Base-by-base conservation (phyloP, 306 rosid genomes). In the Acacia crassicarpa region DNA sequence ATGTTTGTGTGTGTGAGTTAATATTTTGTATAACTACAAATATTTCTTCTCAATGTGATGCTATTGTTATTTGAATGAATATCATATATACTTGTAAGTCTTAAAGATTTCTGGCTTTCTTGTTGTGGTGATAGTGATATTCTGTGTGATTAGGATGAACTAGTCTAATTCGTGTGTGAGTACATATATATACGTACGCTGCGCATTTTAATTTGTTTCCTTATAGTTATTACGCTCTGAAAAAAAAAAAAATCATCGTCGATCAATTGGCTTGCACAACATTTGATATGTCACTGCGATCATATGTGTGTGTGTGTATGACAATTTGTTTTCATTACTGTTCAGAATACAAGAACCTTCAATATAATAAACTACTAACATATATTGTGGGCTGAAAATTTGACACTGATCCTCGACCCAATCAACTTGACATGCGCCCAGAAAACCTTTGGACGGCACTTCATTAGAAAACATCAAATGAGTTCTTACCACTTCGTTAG, bases 171-270 rank as follows among this genome's bases (percentile, higher is more conserved):
- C 53, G 33, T 12, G 5, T 59, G 66, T 6, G 62, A 5, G 59
- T 17, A 16, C 2, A 2, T 51, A 2, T 8, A 4, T 22, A 1
- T 2, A 2, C n/a, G n/a, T 2, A 32, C 81, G 79, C 83, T 78
- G 83, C 74, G 85, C 33, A 74, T 81, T 84, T 81, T 32, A 32
- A 32, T 32, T 54, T 69, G 16, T 81, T 81, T 78, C 87, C 87
- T 35, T 23, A 81, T 69, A n/a, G n/a, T 84, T 84, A 76, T 73
- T 75, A 65, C 70, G 65, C 74, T 87, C 84, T 61, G 13, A 59
- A 23, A 61, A 25, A 61, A 25, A 59, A 23, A 61, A 25, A 61
- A 25, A 9, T 25, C 25, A 75, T 78, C 76, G 65, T 71, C 77
- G 54, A 35, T 78, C 77, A 63, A 35, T 78, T 45, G 79, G 78